Evolutionary conservation across 2,329 filamentous ascomycete species (phyloP).

Genomic region (Exophiala dermatitidis): DNA sequence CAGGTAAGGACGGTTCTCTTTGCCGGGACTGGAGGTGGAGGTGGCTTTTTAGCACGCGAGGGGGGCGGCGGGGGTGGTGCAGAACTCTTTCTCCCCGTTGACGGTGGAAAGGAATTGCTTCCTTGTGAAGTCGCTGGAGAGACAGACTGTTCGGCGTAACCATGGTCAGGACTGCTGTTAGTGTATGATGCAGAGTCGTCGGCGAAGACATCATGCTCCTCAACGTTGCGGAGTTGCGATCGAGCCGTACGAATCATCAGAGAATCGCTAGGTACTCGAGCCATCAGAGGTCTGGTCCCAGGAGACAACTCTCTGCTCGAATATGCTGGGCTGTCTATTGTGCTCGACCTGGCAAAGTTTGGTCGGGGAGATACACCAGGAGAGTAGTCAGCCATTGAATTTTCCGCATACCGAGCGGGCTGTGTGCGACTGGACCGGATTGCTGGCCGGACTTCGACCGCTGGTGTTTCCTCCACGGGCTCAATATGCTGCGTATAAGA

Average conservation of each 20-base stretch:
- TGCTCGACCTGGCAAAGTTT: conserved; percentile 45
- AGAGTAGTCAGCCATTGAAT: conserved; percentile 12
- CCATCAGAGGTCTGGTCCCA: conserved; percentile 36
- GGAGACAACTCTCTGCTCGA: conserved; percentile 48
- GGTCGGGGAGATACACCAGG: conserved; percentile 40
- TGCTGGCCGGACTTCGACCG: conserved; percentile 41
- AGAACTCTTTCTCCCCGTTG: conserved; percentile 44
- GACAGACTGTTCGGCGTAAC: conserved; percentile 44
- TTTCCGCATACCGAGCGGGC: conserved; percentile 38
- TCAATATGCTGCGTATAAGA: conserved; percentile 56
- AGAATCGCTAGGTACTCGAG: conserved; percentile 50
- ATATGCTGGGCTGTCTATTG: conserved; percentile 52
- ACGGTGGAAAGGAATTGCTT: conserved; percentile 42
- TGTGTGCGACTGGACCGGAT: conserved; percentile 43
- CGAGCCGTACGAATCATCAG: conserved; percentile 43
- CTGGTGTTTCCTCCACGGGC: conserved; percentile 48
- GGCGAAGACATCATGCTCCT: conserved; percentile 42
- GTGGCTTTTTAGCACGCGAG: conserved; percentile 57
- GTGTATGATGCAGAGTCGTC: conserved; percentile 47
- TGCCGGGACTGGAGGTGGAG: conserved; percentile 57
- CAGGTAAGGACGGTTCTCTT: conserved; percentile 42
- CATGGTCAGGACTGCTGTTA: conserved; percentile 43
- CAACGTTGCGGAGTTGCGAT: conserved; percentile 39
- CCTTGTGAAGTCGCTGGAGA: conserved; percentile 50
- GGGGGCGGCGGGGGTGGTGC: conserved; percentile 56